These are phyloP conservation scores for Spencermartinsiella ligniputridi DNA, from an alignment of 1,139 yeast species.

Conservation along the genomic window DNA sequence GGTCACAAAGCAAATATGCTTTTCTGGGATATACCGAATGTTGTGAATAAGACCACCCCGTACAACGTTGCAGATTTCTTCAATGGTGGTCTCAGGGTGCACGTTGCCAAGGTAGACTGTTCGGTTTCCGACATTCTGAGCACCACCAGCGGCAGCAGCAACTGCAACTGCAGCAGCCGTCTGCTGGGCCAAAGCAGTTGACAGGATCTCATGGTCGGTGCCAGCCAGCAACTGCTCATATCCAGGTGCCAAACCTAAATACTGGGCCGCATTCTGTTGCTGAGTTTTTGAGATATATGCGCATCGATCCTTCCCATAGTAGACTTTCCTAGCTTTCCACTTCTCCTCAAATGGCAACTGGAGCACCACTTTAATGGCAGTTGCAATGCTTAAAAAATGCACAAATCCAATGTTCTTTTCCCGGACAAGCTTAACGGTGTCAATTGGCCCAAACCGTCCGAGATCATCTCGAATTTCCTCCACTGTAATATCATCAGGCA, in stretches of 20 bases:
- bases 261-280: slow-evolving; percentile 96
- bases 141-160: slow-evolving; percentile 72
- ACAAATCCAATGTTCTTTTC: slow-evolving; percentile 78
- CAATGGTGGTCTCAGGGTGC: slow-evolving; percentile 79
- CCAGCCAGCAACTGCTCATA: slow-evolving; percentile 79
- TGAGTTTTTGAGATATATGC: slow-evolving; percentile 83
- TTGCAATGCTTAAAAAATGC: slow-evolving; percentile 73
- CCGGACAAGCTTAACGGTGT: slow-evolving; percentile 66
- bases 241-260: slow-evolving; percentile 85
- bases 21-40: slow-evolving; percentile 58
- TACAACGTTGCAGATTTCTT: slow-evolving; percentile 89
- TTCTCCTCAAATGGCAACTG: slow-evolving; percentile 52
- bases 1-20: slow-evolving; percentile 88
- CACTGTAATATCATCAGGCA: slow-evolving; percentile 56
- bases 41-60: slow-evolving; percentile 85
- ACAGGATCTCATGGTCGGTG: slow-evolving; percentile 63
- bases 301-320: slow-evolving; percentile 87
- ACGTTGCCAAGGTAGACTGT: slow-evolving; percentile 87
- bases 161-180: slow-evolving; percentile 73
- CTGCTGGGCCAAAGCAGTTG: slow-evolving; percentile 52
- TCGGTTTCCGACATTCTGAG: slow-evolving; percentile 80
- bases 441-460: slow-evolving; percentile 72
- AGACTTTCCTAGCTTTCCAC: slow-evolving; percentile 62
- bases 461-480: slow-evolving; percentile 62
- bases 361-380: slow-evolving; percentile 78